Base-by-base conservation (phyloP, 2,329 filamentous ascomycete genomes). In the Pseudogymnoascus pannorum region DNA sequence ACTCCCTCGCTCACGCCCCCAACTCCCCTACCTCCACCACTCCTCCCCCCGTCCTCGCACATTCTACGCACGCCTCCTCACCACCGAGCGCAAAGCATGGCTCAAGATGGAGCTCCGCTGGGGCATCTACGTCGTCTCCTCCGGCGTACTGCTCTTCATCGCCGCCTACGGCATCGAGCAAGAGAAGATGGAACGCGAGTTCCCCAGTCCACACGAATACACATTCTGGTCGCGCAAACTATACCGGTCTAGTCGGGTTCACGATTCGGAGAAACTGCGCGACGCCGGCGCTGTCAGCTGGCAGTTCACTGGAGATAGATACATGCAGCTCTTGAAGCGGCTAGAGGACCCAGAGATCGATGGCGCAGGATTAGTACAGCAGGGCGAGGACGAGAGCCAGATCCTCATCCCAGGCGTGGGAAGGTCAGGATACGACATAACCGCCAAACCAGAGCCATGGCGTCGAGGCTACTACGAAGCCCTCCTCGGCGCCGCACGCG, bases 131-230 rank as follows among this genome's bases (percentile, higher is more conserved):
- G 73, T 89, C 40, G 92, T 86, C 80, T 81, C 85, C 12, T 81
- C 86, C 40, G 73, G 86, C 6, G 76, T 81, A 48, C 81, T 87
- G 63, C 74, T 85, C 42, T 76, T 83, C 38, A 76, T 88, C 8
- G 82, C 86, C 38, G 81, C 81, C 66, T 83, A 86, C 65, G 87
- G 87, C 14, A 71, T 91, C 35, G 80, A 88, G 70, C 87, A 92
- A 69, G 91, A 96, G 73, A 77, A 81, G 63, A 78, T 90, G 48
- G 92, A 97, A 75, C 81, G 87, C 57, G 78, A 82, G 59, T 90
- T 87, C 71, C 92, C 92, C 0, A 92, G 91, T 1, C 92, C 93
- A 1, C 81, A 83, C 24, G 92, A 96, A 72, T 97, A 92, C 91
- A 78, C 78, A 0, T 88, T 86, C 73, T 75, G 84, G 65, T 90